Percentiles rank a stretch among this genome's conserved stretches.
These are phyloP conservation scores for Fragosphaeria purpurea DNA, from an alignment of 2,329 filamentous ascomycete genomes.

Conservation along the genomic window DNA sequence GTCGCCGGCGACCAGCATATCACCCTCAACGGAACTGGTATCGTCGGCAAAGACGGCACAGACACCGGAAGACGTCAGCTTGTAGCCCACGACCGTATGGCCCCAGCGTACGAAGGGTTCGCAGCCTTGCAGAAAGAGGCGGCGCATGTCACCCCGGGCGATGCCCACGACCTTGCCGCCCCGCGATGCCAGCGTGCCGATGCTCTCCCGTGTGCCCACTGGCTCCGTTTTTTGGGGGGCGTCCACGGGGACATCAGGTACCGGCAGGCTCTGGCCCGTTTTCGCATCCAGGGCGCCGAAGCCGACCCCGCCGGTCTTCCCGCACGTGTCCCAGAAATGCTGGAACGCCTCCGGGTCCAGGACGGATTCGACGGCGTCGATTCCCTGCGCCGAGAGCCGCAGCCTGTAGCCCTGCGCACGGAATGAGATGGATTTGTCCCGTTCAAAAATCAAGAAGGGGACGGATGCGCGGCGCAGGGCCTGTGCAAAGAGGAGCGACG, in stretches of 20 bases:
- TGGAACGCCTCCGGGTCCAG: conserved; percentile 37
- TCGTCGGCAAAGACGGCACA: conserved; percentile 46
- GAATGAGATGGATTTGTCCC: conserved; percentile 37
- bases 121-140: conserved; percentile 45
- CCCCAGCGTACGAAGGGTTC: conserved; percentile 46
- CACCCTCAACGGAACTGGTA: conserved; percentile 45
- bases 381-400: conserved; percentile 44
- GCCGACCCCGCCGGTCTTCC: conserved; percentile 39
- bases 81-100: conserved; percentile 47
- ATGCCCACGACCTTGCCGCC: conserved; percentile 53
- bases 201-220: conserved; percentile 13
- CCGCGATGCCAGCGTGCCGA: conserved; percentile 33
- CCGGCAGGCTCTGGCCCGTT: conserved; percentile 13
- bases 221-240: conserved; percentile 36
- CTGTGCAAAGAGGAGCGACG: conserved; percentile 34
- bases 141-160: conserved; percentile 52
- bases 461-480: conserved; percentile 30
- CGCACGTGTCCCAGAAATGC: conserved; percentile 48
- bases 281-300: conserved; percentile 28
- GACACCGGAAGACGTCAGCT: conserved; percentile 44
- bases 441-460: conserved; percentile 48
- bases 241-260: conserved; percentile 34
- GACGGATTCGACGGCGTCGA: conserved; percentile 51
- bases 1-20: conserved; percentile 50
- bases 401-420: conserved; percentile 54